Evolutionary conservation across 345 rosid species (phyloP).

Genomic region (Cardamine chenopodiifolia): DNA sequence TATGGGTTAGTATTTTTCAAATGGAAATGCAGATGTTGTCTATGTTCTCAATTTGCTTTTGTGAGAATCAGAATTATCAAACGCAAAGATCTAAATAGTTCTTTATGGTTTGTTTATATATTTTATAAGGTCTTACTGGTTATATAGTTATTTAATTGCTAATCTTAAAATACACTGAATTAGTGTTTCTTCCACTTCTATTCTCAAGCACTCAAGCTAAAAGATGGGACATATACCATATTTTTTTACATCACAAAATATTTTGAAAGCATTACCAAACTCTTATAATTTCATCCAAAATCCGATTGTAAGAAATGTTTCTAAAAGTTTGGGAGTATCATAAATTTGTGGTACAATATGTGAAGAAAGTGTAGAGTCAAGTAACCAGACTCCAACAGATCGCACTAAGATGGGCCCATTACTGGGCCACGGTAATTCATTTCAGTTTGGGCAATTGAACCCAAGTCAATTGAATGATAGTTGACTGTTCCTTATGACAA

Average conservation of each 20-base stretch:
- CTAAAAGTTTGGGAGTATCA: neutral
- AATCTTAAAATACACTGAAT: neutral
- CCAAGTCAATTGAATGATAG: no score
- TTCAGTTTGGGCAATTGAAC: no score
- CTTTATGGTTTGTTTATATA: neutral
- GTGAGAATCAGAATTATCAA: neutral
- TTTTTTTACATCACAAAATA: neutral
- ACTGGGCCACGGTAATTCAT: no score
- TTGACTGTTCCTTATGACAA: no score
- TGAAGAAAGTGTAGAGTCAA: no score
- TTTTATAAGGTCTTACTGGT: neutral
- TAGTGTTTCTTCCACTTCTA: neutral
- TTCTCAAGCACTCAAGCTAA: neutral
- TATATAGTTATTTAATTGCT: neutral
- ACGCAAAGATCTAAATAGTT: neutral
- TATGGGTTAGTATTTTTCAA: slow-evolving; percentile 3
- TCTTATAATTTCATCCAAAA: neutral
- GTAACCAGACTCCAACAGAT: no score
- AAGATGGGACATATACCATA: neutral
- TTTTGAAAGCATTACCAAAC: neutral
- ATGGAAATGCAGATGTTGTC: slow-evolving; percentile 9
- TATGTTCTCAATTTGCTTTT: slow-evolving; percentile 10
- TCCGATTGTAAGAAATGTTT: neutral
- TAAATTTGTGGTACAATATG: no score
- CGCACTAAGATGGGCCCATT: no score